Percentiles rank a stretch among this genome's conserved stretches.
Conservation (phyloP, 305 asterid species). For the Fraxinus xanthoxyloides region DNA sequence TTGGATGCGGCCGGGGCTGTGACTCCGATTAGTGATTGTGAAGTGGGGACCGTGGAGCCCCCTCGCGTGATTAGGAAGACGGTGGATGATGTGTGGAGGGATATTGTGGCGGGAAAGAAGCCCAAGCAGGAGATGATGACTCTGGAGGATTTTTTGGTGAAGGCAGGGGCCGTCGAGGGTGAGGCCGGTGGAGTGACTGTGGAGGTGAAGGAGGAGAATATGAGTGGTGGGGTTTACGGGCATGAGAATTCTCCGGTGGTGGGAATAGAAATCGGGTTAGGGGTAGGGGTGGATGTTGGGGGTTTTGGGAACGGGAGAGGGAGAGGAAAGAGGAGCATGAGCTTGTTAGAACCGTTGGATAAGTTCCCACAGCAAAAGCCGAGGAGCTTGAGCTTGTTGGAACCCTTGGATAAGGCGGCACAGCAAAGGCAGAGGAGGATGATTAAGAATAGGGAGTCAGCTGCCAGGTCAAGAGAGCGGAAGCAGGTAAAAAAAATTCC, state of each 20-base stretch:
- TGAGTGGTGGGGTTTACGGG: conserved; percentile 44
- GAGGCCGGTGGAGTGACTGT: conserved; percentile 17
- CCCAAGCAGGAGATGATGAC: conserved; percentile 83
- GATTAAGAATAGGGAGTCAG: conserved; percentile 90
- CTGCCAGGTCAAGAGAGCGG: conserved; percentile 87
- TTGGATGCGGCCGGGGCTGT: conserved; percentile 63
- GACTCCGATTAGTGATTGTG: conserved; percentile 44
- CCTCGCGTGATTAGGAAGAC: conserved; percentile 49
- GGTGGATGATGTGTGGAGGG: conserved; percentile 95
- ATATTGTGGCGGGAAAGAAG: conserved; percentile 72
- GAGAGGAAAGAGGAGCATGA: conserved; percentile 51
- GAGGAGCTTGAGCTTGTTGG: conserved; percentile 68
- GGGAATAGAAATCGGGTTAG: conserved; percentile 26
- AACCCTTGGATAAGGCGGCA: conserved; percentile 69
- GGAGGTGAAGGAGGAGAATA: conserved; percentile 56
- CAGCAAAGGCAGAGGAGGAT: conserved; percentile 46
- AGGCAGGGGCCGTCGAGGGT: conserved; percentile 76
- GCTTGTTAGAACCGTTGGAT: conserved; percentile 70
- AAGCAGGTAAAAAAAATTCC: conserved; percentile 55
- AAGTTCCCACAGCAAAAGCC: conserved; percentile 45
- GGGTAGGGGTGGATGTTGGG: conserved; percentile 34
- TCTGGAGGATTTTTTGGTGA: conserved; percentile 79
- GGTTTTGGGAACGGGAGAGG: conserved; percentile 40
- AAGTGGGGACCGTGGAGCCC: conserved; percentile 23
- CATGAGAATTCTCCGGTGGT: conserved; percentile 35